phyloP scores from a whole-genome alignment of 768 basidiomycete species.

The Crepidotus variabilis region DNA sequence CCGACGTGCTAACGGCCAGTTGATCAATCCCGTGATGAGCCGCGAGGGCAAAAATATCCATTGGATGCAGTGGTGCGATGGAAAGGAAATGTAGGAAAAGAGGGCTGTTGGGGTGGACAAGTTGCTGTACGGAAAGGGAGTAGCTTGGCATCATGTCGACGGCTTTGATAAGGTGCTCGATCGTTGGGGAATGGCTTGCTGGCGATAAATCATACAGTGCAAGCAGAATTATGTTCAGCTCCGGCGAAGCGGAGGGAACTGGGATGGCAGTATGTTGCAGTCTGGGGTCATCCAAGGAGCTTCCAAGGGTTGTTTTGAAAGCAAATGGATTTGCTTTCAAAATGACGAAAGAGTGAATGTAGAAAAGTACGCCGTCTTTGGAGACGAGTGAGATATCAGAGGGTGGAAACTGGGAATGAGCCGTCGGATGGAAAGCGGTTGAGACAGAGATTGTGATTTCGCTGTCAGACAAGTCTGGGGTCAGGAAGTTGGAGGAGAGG shows the following conservation, averaged over 20 bases:
- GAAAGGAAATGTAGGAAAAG: constrained; percentile 29
- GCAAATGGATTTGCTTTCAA: constrained; percentile 40
- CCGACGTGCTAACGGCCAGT: constrained; percentile 35
- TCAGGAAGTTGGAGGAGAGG: not conserved
- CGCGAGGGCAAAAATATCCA: constrained; percentile 40
- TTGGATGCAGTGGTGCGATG: constrained; percentile 28
- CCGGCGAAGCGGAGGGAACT: constrained; percentile 37
- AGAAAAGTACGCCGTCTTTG: constrained; percentile 62
- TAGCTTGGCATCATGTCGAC: constrained; percentile 31
- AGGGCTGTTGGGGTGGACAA: constrained; percentile 23
- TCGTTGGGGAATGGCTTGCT: constrained; percentile 45
- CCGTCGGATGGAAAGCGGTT: constrained; percentile 23
- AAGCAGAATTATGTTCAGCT: constrained; percentile 56
- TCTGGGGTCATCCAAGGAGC: constrained; percentile 6
- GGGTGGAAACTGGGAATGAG: constrained; percentile 7
- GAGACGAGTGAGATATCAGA: constrained; percentile 39
- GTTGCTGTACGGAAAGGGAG: constrained; percentile 15
- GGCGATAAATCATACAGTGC: constrained; percentile 47
- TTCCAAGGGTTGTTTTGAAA: constrained; percentile 25
- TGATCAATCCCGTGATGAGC: constrained; percentile 27
- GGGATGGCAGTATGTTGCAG: constrained; percentile 31
- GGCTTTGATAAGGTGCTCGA: constrained; percentile 42
- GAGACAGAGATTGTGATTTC: constrained; percentile 18
- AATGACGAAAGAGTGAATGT: constrained; percentile 44
- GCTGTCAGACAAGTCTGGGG: not conserved